phyloP scores from a whole-genome alignment of 2,329 filamentous ascomycete genomes.

The Aspergillus clavatus region DNA sequence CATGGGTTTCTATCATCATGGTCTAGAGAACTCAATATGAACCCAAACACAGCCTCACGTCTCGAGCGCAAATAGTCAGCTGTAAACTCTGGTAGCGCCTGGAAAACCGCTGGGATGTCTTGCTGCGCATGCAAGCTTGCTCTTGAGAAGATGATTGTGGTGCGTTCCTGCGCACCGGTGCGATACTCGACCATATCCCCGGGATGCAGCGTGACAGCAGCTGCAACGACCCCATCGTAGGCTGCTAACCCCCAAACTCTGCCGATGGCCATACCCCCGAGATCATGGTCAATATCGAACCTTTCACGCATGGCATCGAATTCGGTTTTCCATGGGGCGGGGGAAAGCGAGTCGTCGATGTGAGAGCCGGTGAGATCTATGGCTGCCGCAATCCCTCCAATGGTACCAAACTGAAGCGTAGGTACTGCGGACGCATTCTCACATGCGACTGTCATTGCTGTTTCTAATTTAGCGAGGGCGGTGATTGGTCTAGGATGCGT shows the following conservation, averaged over 20 bases:
- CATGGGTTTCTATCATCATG: conserved; percentile 15
- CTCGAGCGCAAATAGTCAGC: conserved; percentile 11
- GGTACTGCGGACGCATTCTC: conserved; percentile 12
- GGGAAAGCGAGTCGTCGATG: conserved; percentile 2
- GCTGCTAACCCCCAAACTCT: conserved; percentile 53
- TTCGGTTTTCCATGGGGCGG: conserved; percentile 26
- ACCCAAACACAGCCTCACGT: conserved; percentile 23
- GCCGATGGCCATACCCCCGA: conserved; percentile 47
- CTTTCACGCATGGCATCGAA: conserved; percentile 32
- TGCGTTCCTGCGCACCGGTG: conserved; percentile 44
- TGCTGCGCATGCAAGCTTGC: conserved; percentile 14
- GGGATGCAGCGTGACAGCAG: conserved; percentile 51
- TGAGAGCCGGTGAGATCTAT: conserved; percentile 12
- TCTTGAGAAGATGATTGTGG: conserved; percentile 35
- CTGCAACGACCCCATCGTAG: conserved; percentile 45
- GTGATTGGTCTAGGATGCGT: not conserved
- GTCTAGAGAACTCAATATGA: conserved; percentile 23
- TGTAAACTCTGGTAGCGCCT: conserved; percentile 12
- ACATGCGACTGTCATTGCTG: conserved; percentile 22
- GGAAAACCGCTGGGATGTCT: not conserved
- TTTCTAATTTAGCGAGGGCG: conserved; percentile 12
- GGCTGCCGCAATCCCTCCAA: conserved; percentile 23
- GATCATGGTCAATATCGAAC: conserved; percentile 48
- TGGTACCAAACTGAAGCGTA: conserved; percentile 29
- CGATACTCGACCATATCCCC: conserved; percentile 55